phyloP scores from a whole-genome alignment of 768 basidiomycete genomes.

The Leucocoprinus leucothites region DNA sequence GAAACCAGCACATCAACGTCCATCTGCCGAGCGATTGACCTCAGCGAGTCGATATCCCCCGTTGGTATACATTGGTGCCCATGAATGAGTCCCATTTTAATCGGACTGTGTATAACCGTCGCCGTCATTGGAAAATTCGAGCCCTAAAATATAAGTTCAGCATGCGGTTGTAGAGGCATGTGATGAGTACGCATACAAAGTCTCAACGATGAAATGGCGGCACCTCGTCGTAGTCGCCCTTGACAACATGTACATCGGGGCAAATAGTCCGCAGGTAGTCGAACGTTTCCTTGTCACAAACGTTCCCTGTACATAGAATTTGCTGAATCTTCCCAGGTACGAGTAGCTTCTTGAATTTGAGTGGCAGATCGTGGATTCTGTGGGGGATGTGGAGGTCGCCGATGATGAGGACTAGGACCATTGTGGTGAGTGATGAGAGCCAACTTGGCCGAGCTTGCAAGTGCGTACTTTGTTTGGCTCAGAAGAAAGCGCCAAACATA shows the following conservation, averaged over 20 bases:
- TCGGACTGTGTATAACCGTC: constrained; percentile 77
- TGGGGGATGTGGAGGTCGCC: constrained; percentile 98
- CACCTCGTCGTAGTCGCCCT: constrained; percentile 96
- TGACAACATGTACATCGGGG: constrained; percentile 86
- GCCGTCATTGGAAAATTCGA: constrained; percentile 75
- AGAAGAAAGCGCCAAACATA: too few relatives aligned
- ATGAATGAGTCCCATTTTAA: constrained; percentile 90
- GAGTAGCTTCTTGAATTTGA: constrained; percentile 96
- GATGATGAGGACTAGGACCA: constrained; percentile 95
- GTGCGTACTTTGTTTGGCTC: too few relatives aligned
- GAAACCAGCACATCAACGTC: constrained; percentile 95
- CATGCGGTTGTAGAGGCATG: not conserved
- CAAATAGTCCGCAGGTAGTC: constrained; percentile 93
- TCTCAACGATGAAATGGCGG: not conserved
- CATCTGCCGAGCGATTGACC: constrained; percentile 88
- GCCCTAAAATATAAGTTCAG: constrained; percentile 34
- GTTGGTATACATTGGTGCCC: constrained; percentile 93
- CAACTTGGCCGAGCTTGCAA: too few relatives aligned
- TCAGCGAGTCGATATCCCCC: constrained; percentile 89
- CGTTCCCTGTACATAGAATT: constrained; percentile 95
- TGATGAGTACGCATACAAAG: not conserved
- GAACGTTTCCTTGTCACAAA: constrained; percentile 96
- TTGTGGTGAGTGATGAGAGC: constrained; percentile 21
- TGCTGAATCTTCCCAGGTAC: constrained; percentile 98
- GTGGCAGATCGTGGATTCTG: constrained; percentile 83